Percentiles rank a stretch among this genome's conserved stretches.
Conservation (phyloP, 164 flowering plant species). For the Magnolia changhungtana region DNA sequence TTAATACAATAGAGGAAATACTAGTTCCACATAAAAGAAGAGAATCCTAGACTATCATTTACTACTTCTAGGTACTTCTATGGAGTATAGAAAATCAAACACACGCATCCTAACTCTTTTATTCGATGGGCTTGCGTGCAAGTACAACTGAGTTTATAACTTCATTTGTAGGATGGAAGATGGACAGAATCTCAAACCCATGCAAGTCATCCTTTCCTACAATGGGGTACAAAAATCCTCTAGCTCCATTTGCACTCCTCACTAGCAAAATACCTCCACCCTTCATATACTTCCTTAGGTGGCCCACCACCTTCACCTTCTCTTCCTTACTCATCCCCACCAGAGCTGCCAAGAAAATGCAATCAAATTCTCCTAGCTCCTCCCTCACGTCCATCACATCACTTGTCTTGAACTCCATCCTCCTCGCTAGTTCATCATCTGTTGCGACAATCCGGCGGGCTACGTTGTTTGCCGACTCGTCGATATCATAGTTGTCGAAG, state of each 20-base stretch:
- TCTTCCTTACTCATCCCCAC: constrained; percentile 57
- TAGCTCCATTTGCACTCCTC: constrained; percentile 58
- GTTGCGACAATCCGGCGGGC: constrained; percentile 27
- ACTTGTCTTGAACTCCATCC: constrained; percentile 44
- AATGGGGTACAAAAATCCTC: constrained; percentile 58
- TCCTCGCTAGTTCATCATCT: constrained; percentile 40
- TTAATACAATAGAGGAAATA: too few species aligned
- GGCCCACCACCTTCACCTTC: constrained; percentile 40
- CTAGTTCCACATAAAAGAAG: too few species aligned
- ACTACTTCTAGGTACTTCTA: too few species aligned
- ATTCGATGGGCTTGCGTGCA: constrained; percentile 26
- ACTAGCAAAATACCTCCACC: constrained; percentile 41
- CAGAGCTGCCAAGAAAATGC: constrained; percentile 55
- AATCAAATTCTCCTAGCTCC: constrained; percentile 40
- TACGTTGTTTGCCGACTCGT: constrained; percentile 25
- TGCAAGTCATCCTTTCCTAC: constrained; percentile 39
- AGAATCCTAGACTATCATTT: too few species aligned
- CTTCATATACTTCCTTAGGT: constrained; percentile 45
- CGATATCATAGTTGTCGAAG: constrained; percentile 43
- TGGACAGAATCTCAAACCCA: constrained; percentile 47
- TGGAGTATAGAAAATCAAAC: too few species aligned
- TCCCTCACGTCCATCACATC: constrained; percentile 43
- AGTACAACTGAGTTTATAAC: constrained; percentile 52
- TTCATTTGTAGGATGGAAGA: constrained; percentile 53
- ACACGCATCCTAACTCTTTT: background rate